Base-by-base conservation (phyloP, 352 stramenopile species). In the Phytophthora citrophthora region DNA sequence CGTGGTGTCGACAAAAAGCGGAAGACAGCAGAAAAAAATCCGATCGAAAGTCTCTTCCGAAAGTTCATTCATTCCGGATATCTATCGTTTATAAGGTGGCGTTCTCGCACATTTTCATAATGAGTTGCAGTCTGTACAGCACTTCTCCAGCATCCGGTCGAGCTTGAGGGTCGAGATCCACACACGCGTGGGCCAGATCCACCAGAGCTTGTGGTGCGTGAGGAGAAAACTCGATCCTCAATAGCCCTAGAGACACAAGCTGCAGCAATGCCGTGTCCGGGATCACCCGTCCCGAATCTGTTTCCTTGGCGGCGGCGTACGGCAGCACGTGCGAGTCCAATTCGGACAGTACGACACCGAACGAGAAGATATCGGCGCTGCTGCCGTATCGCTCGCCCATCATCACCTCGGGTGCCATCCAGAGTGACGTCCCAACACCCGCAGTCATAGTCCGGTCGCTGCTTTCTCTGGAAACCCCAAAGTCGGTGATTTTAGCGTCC, bases 341-440 rank as follows among this genome's bases (percentile, higher is more conserved):
- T 27, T 86, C 76, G 1, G 63, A 75, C 2, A 83, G 43, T 18
- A 86, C 61, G 15, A 86, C 61, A 15, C 74, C 77, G 41, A 86
- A 83, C 34, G 77, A 86, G 54, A 78, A 86, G 29, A 86, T 74
- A 38, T 86, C 77, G 8, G 71, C 69, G 20, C 66, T 79, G 7
- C 65, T 57, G 47, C 68, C 72, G 20, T 85, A 85, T 9, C 53
- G 61, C 38, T 81, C 73, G 4, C 76, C 74, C 54, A 81, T 65
- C 70, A 82, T 78, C 2, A 85, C 64, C 39, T 82, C 76, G 1
- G 73, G 72, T 2, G 73, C 73, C 76, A 82, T 81, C 73, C 76
- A 82, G 15, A 81, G 45, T 39, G 59, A 76, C 27, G 69, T 77
- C 7, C 75, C 75, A 2, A 81, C 63, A 1, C 66, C 63, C 0